A percentile compares a stretch with the other conserved stretches of the same genome.
phyloP scores from a whole-genome alignment of 345 rosid genomes.

The Clarkia xantiana region DNA sequence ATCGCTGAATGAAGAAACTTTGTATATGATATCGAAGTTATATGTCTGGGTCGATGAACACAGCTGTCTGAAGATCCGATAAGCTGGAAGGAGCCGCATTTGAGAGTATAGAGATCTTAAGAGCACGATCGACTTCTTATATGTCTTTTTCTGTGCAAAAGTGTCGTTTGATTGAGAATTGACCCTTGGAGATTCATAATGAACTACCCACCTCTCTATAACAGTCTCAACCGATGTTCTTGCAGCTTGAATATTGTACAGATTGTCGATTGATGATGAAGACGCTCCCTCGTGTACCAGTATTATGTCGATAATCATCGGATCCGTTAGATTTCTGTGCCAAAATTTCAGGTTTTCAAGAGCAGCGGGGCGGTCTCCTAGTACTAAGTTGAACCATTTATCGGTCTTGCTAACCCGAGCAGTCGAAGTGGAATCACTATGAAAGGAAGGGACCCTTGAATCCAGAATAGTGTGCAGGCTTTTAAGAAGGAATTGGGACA shows the following conservation, averaged over 20 bases:
- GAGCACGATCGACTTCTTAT: conserved; percentile 64
- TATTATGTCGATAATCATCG: conserved; percentile 72
- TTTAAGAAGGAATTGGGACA: conserved; percentile 64
- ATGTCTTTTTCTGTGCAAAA: conserved; percentile 53
- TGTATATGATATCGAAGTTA: conserved; percentile 54
- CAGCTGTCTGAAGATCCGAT: conserved; percentile 54
- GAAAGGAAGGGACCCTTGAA: conserved; percentile 68
- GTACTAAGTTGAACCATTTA: conserved; percentile 77
- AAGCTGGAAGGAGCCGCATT: conserved; percentile 72
- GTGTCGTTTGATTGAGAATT: conserved; percentile 32
- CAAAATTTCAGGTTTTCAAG: conserved; percentile 55
- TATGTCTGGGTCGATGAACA: conserved; percentile 42
- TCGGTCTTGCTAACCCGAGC: conserved; percentile 50
- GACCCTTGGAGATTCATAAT: conserved; percentile 41
- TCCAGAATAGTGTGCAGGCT: conserved; percentile 60
- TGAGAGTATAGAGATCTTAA: conserved; percentile 58
- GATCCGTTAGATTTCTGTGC: conserved; percentile 57
- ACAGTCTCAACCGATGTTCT: conserved; percentile 40
- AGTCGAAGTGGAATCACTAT: conserved; percentile 19
- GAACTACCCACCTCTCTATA: conserved; percentile 81
- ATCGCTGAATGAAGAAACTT: conserved; percentile 64
- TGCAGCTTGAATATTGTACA: conserved; percentile 14
- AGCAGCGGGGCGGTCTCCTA: conserved; percentile 72
- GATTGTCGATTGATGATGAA: conserved; percentile 23
- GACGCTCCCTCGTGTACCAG: conserved; percentile 33